A percentile compares a stretch with the other conserved stretches of the same genome.
These are phyloP conservation scores for Tubosaeta brunneosetosa DNA, from an alignment of 768 basidiomycete genomes.

Conservation along the genomic window DNA sequence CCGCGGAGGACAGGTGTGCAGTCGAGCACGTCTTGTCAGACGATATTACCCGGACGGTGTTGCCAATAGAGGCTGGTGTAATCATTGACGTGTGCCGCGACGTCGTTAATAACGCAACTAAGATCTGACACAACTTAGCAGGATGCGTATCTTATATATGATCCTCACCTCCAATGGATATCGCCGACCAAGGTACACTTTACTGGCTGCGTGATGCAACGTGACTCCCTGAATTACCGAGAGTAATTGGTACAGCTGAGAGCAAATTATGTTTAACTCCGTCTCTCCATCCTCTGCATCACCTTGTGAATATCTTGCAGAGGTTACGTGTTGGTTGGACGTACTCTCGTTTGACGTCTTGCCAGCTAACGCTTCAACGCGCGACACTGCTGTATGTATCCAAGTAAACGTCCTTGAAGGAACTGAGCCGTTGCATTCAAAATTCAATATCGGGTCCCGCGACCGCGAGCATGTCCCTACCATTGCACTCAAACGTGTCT, in stretches of 20 bases:
- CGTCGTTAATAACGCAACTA: constrained; percentile 65
- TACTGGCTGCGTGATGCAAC: constrained; percentile 65
- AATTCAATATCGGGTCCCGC: constrained; percentile 5
- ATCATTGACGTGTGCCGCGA: constrained; percentile 56
- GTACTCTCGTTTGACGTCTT: constrained; percentile 43
- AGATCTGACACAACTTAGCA: constrained; percentile 44
- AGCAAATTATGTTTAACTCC: constrained; percentile 46
- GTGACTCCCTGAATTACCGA: constrained; percentile 73
- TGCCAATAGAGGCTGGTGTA: constrained; percentile 12
- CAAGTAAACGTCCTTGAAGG: constrained; percentile 61
- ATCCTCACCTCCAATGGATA: constrained; percentile 59
- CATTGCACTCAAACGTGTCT: constrained; percentile 78
- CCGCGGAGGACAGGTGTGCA: constrained; percentile 59
- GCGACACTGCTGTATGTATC: constrained; percentile 48
- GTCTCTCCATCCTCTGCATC: constrained; percentile 37
- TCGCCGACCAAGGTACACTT: constrained; percentile 62
- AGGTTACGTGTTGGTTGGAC: constrained; percentile 8
- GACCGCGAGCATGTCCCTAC: constrained; percentile 38
- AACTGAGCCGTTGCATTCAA: constrained; percentile 41
- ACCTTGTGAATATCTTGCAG: constrained; percentile 1
- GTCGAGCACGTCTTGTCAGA: constrained; percentile 20
- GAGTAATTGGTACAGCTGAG: constrained; percentile 55
- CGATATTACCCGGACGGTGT: constrained; percentile 4
- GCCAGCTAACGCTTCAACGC: constrained; percentile 46
- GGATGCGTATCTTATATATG: not conserved